These are phyloP conservation scores for Quercus parvula DNA, from an alignment of 306 rosid species.

Conservation along the genomic window DNA sequence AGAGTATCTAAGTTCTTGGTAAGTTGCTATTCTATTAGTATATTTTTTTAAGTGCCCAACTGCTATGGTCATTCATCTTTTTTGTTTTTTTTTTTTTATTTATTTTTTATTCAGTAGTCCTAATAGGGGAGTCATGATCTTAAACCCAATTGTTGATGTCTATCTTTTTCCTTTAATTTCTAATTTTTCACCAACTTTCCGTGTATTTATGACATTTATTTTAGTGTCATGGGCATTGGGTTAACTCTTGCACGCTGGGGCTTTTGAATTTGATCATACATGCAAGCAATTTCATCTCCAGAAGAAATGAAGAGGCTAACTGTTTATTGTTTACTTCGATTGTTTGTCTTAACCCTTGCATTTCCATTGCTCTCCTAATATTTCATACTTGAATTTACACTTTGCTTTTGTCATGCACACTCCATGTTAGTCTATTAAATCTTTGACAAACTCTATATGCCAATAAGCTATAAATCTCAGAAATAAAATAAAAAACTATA, in stretches of 20 bases:
- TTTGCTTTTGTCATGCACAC: too few relatives aligned
- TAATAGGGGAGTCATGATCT: neutral
- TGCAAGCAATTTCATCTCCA: slow-evolving; percentile 70
- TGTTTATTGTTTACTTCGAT: slow-evolving; percentile 1
- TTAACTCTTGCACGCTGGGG: slow-evolving; percentile 91
- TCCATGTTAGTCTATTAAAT: too few relatives aligned
- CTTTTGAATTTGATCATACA: slow-evolving; percentile 92
- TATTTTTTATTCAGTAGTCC: neutral
- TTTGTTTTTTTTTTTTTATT: neutral
- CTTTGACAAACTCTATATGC: too few relatives aligned
- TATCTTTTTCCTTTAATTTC: neutral
- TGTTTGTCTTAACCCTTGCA: neutral
- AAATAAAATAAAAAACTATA: too few relatives aligned
- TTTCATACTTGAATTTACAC: too few relatives aligned
- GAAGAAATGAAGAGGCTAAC: slow-evolving; percentile 85
- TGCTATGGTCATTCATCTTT: neutral
- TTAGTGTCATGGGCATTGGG: slow-evolving; percentile 97
- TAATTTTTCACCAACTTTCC: slow-evolving; percentile 4
- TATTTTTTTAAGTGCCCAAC: neutral
- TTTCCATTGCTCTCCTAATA: neutral
- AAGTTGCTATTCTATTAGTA: too few relatives aligned
- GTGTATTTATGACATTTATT: slow-evolving; percentile 27
- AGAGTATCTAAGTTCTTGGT: too few relatives aligned
- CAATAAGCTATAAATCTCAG: too few relatives aligned
- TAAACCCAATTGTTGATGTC: neutral